Percentiles rank a stretch among this genome's conserved stretches.
Conservation (phyloP, 2,329 filamentous ascomycete genomes). For the Fusarium lyarnte region DNA sequence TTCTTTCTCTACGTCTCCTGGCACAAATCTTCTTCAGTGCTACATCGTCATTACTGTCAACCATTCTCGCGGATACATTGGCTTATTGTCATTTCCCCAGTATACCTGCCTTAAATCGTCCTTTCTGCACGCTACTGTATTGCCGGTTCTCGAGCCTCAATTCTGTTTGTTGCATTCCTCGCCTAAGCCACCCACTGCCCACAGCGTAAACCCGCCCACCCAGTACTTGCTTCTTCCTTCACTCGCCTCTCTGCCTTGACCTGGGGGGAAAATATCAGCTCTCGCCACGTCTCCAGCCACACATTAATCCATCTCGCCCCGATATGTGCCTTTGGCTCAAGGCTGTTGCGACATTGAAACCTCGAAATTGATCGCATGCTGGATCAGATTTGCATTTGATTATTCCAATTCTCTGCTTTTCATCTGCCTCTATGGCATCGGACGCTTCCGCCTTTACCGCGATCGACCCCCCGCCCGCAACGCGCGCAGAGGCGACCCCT, state of each 20-base stretch:
- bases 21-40: conserved; percentile 31
- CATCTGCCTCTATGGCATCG: conserved; percentile 60
- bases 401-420: conserved; percentile 31
- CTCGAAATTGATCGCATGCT: conserved; percentile 40
- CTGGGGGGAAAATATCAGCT: conserved; percentile 48
- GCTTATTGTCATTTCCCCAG: conserved; percentile 7
- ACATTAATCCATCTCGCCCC: conserved; percentile 49
- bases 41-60: conserved; percentile 34
- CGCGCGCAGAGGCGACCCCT: conserved; percentile 48
- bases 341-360: conserved; percentile 35
- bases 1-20: conserved; percentile 27
- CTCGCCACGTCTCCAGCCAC: conserved; percentile 58
- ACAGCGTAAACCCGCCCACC: conserved; percentile 33
- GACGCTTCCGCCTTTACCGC: conserved; percentile 63
- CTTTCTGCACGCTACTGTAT: conserved; percentile 17
- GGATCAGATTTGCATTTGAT: conserved; percentile 19
- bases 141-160: conserved; percentile 34
- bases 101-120: conserved; percentile 22
- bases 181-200: conserved; percentile 39
- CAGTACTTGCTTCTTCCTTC: conserved; percentile 32
- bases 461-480: conserved; percentile 59
- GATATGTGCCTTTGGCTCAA: conserved; percentile 49
- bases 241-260: conserved; percentile 36
- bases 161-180: conserved; percentile 31
- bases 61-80: conserved; percentile 25